phyloP scores from a whole-genome alignment of 1,139 yeast species.

The Cylindricascospora bacillispora region DNA sequence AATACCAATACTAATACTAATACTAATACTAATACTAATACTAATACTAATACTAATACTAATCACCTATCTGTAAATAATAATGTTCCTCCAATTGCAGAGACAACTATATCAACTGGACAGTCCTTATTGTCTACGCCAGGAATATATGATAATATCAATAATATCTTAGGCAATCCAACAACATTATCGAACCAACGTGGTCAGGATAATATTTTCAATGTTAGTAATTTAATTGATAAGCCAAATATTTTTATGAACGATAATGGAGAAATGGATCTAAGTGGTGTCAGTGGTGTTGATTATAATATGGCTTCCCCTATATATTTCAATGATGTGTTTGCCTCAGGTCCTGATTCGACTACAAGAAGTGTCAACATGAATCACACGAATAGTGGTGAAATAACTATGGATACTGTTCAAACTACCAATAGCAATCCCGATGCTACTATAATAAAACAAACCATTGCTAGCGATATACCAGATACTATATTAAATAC shows the following conservation, averaged over 20 bases:
- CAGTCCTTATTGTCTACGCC: too few species aligned
- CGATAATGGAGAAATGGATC: slow-evolving; percentile 1
- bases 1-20: background rate
- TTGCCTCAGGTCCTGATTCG: slow-evolving; percentile 3
- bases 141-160: background rate
- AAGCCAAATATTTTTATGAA: slow-evolving; percentile 6
- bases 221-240: slow-evolving; percentile 12
- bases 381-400: background rate
- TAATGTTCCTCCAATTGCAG: background rate
- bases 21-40: background rate
- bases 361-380: too few species aligned
- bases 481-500: slow-evolving; percentile 6
- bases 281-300: slow-evolving; percentile 2
- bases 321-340: slow-evolving; percentile 13
- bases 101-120: too few species aligned
- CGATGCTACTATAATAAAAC: too few species aligned
- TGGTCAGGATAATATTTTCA: slow-evolving; percentile 1
- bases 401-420: background rate
- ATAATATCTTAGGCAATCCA: background rate
- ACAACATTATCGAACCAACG: background rate
- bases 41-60: background rate
- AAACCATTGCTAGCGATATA: slow-evolving; percentile 7
- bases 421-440: slow-evolving; percentile 3
- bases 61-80: background rate
- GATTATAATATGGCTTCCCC: slow-evolving; percentile 9